Evolutionary conservation across 1,284 basidiomycete genomes (phyloP).

Genomic region (Boletus austroedulis): DNA sequence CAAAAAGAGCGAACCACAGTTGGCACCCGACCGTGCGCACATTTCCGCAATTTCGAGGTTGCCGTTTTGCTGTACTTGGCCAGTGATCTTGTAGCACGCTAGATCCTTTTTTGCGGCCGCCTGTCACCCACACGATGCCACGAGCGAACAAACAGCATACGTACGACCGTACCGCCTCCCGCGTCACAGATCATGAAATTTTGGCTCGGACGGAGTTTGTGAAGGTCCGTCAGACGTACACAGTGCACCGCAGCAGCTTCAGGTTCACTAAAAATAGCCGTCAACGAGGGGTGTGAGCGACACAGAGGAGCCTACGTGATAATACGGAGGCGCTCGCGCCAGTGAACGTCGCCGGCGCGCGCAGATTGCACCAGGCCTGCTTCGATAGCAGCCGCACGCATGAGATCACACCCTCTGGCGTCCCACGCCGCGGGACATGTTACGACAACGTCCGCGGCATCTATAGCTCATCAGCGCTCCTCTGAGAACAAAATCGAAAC

Average conservation of each 20-base stretch:
- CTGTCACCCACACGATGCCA: constrained; percentile 8
- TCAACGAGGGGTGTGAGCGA: constrained; percentile 4
- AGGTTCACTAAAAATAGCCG: constrained; percentile 52
- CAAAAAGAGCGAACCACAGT: constrained; percentile 79
- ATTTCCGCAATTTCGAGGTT: constrained; percentile 83
- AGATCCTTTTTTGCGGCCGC: constrained; percentile 43
- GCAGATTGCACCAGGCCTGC: constrained; percentile 74
- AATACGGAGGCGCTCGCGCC: constrained; percentile 75
- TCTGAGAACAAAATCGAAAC: neutral
- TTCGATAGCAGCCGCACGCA: constrained; percentile 75
- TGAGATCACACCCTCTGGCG: constrained; percentile 72
- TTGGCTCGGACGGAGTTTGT: constrained; percentile 71
- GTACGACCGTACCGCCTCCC: constrained; percentile 73
- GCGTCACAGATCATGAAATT: constrained; percentile 81
- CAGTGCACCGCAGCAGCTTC: constrained; percentile 85
- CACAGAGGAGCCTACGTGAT: constrained; percentile 54
- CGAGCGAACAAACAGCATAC: constrained; percentile 22
- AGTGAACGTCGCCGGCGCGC: constrained; percentile 64
- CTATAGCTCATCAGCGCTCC: constrained; percentile 37
- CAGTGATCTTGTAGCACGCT: constrained; percentile 78
- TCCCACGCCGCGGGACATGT: constrained; percentile 87
- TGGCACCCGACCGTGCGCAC: constrained; percentile 76
- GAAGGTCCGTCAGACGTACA: constrained; percentile 70
- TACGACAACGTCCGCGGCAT: constrained; percentile 74
- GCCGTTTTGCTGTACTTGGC: constrained; percentile 64